A percentile compares a stretch with the other conserved stretches of the same genome.
Evolutionary conservation across 2,329 filamentous ascomycete genomes (phyloP).

Genomic region (Trichoderma atroviride): DNA sequence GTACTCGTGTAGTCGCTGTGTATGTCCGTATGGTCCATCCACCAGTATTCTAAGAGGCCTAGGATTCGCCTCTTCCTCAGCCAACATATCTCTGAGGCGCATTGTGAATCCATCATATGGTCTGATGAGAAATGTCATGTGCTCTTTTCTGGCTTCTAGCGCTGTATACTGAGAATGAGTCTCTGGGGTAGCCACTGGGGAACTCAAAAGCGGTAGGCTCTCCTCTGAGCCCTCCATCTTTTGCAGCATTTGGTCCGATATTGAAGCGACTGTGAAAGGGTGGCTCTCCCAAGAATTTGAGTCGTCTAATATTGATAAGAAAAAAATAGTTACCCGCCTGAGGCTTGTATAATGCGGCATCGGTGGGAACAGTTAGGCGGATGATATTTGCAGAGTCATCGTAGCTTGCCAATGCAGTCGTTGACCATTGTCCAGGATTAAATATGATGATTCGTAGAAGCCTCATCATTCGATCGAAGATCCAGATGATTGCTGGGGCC

Average conservation of each 20-base stretch:
- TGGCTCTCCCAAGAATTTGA: conserved; percentile 52
- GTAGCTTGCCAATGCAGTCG: conserved; percentile 41
- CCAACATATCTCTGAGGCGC: conserved; percentile 41
- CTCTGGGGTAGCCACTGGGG: neutral
- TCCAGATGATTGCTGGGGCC: conserved; percentile 53
- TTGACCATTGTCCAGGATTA: conserved; percentile 44
- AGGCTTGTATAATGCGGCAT: conserved; percentile 39
- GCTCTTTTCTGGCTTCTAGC: neutral
- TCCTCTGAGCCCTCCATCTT: conserved; percentile 36
- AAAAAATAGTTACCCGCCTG: conserved; percentile 51
- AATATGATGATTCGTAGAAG: conserved; percentile 46
- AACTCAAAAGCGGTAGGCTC: conserved; percentile 39
- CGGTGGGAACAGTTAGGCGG: conserved; percentile 44
- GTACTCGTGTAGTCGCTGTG: conserved; percentile 43
- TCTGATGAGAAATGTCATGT: conserved; percentile 49
- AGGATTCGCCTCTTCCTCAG: conserved; percentile 32
- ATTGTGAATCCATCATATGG: conserved; percentile 51
- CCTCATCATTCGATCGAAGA: conserved; percentile 51
- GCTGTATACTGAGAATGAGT: no score
- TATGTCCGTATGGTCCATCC: conserved; percentile 51
- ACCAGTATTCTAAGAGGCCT: conserved; percentile 43
- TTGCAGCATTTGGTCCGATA: conserved; percentile 29
- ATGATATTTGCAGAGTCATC: conserved; percentile 46
- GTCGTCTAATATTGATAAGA: conserved; percentile 47
- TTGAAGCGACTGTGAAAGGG: conserved; percentile 50